Evolutionary conservation across 2,329 filamentous ascomycete genomes (phyloP).

Genomic region (Arthroderma sp.): DNA sequence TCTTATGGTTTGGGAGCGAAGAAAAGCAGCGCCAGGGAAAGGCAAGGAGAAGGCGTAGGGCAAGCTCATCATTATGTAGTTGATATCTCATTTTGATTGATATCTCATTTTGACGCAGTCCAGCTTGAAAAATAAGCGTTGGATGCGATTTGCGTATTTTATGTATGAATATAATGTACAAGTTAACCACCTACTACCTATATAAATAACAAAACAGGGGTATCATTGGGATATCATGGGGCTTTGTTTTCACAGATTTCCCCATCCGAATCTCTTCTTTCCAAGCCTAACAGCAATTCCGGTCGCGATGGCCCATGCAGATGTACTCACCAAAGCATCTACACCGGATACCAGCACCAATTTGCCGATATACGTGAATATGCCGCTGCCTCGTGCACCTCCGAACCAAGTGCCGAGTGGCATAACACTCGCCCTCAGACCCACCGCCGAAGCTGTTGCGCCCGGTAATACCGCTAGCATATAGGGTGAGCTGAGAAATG

Average conservation of each 20-base stretch:
- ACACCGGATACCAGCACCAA: conserved; percentile 24
- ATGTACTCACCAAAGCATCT: conserved; percentile 24
- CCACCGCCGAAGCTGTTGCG: conserved; percentile 5
- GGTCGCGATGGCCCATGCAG: conserved; percentile 26
- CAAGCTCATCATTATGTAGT: not conserved
- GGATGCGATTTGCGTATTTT: too few species aligned
- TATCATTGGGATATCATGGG: too few species aligned
- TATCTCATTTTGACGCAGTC: too few species aligned
- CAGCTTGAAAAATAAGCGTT: too few species aligned
- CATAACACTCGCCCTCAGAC: conserved; percentile 19
- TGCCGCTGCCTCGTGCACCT: conserved; percentile 19
- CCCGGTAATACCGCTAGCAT: conserved; percentile 8
- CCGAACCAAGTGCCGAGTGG: conserved; percentile 23
- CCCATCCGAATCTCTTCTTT: conserved; percentile 28
- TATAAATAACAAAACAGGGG: too few species aligned
- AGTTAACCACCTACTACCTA: too few species aligned
- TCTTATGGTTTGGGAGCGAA: conserved; percentile 88
- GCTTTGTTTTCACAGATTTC: conserved; percentile 10
- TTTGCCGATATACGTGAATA: conserved; percentile 24
- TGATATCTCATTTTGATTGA: too few species aligned
- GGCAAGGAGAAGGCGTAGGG: conserved; percentile 24
- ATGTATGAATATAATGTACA: too few species aligned
- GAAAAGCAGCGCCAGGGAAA: conserved; percentile 36
- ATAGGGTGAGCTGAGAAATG: conserved; percentile 21
- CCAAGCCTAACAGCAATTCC: conserved; percentile 27